These are phyloP conservation scores for Chytriomyces hyalinus DNA, from an alignment of 192 early-diverging fungal genomes.

Conservation along the genomic window DNA sequence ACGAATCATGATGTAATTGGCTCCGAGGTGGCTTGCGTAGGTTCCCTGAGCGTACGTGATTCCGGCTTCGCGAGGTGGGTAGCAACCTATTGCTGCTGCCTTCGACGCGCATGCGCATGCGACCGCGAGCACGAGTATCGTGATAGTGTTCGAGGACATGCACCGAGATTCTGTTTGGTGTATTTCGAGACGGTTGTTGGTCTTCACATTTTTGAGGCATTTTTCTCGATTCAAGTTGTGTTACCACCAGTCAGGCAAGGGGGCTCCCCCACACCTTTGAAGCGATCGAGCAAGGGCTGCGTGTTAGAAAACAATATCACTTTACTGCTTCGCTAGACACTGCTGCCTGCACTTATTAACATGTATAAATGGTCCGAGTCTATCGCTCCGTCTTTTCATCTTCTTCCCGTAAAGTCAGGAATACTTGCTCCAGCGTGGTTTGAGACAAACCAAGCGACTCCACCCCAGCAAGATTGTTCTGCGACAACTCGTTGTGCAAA, in stretches of 20 bases:
- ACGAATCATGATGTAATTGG: not conserved
- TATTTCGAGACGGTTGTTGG: too few relatives aligned
- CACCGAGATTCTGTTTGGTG: too few relatives aligned
- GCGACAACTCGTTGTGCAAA: not conserved
- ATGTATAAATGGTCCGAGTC: not conserved
- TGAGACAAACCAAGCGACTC: conserved; percentile 8
- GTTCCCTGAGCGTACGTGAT: not conserved
- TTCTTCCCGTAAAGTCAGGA: conserved; percentile 40
- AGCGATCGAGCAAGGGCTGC: too few relatives aligned
- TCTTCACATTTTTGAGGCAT: too few relatives aligned
- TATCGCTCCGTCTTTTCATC: not conserved
- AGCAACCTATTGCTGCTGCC: not conserved
- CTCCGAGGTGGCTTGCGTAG: not conserved
- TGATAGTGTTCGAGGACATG: too few relatives aligned
- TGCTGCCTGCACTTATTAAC: too few relatives aligned
- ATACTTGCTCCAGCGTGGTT: conserved; percentile 66
- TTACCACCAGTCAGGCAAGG: too few relatives aligned
- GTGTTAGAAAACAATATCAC: too few relatives aligned
- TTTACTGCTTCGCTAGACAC: too few relatives aligned
- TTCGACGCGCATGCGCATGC: not conserved
- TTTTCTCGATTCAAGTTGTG: too few relatives aligned
- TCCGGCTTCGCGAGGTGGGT: not conserved
- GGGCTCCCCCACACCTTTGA: too few relatives aligned
- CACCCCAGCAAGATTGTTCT: not conserved
- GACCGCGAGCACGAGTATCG: not conserved